Base-by-base conservation (phyloP, 768 basidiomycete genomes). In the Fistulinella prunicolor region DNA sequence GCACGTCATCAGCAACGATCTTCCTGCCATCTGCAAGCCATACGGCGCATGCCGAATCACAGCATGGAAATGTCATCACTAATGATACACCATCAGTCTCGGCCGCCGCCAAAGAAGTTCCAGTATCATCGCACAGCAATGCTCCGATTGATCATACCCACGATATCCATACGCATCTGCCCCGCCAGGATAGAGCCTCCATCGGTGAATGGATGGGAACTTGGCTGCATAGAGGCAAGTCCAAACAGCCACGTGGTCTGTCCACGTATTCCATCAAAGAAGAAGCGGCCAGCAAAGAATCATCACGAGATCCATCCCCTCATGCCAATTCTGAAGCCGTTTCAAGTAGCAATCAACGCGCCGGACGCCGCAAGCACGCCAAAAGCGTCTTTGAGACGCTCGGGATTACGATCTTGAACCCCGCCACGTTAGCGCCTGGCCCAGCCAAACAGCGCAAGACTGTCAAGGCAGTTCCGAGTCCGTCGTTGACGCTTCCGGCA, bases 161-260 rank as follows among this genome's bases (percentile, higher is more conserved):
- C 39, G 48, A 54, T 42, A 29, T 24, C 43, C 54, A 53, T 32
- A 7, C 22, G 13, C 57, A 47, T 26, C 49, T 38, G 14, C 39
- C 56, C 21, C 69, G 62, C 42, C 59, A 58, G 3, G 75, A 77
- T 19, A 66, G 57, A 45, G 57, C 68, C 9, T 64, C 63, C 3
- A 57, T 87, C 39, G 81, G 83, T 17, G 83, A 85, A 40, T 90
- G 88, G 88, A 80, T 89, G 75, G 86, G 87, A 0, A 81, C 78
- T 0, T 86, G 80, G 82, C 83, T 86, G 75, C 72, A 69, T 16
- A 83, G 82, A 61, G 74, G 78, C 28, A 78, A 67, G 54, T 38
- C 61, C 29, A 71, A 63, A 47, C 51, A 54, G 16, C 50, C 57
- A n/a, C 59, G 64, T 20, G 47, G 57, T 40, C 16, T 63, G n/a